phyloP scores from a whole-genome alignment of 2,329 filamentous ascomycete genomes.

The Fusarium sp. region DNA sequence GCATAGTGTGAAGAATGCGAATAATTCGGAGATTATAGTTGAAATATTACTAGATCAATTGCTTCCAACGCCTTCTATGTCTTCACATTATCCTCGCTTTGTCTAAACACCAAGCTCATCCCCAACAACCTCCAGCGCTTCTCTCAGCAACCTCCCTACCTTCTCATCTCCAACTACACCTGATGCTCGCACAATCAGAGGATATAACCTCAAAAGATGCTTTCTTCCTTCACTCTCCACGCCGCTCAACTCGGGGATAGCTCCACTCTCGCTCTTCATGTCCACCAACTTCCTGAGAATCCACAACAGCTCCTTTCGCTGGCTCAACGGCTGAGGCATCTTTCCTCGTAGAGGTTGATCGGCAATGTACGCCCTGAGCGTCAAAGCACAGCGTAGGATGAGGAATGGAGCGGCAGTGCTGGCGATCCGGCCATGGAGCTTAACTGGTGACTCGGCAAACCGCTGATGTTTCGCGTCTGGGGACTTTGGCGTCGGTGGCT shows the following conservation, averaged over 20 bases:
- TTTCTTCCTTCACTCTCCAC: conserved; percentile 72
- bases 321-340: conserved; percentile 87
- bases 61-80: not conserved
- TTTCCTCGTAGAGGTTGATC: conserved; percentile 90
- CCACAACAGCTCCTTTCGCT: conserved; percentile 82
- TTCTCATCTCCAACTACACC: conserved; percentile 69
- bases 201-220: conserved; percentile 85
- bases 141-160: conserved; percentile 67
- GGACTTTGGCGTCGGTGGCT: conserved; percentile 59
- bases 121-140: conserved; percentile 72
- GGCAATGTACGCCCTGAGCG: conserved; percentile 86
- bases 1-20: not conserved
- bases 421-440: conserved; percentile 71
- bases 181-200: conserved; percentile 75
- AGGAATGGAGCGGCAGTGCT: conserved; percentile 83
- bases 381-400: conserved; percentile 82
- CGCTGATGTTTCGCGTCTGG: conserved; percentile 45
- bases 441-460: conserved; percentile 38
- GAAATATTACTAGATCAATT: not conserved
- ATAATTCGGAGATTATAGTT: not conserved
- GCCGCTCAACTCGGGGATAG: conserved; percentile 68
- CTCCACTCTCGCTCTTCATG: conserved; percentile 76
- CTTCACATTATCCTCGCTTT: not conserved
- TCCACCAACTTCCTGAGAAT: conserved; percentile 74
- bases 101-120: conserved; percentile 55